Evolutionary conservation across 257 asterid species (phyloP).

Genomic region (Lavandula angustifolia): DNA sequence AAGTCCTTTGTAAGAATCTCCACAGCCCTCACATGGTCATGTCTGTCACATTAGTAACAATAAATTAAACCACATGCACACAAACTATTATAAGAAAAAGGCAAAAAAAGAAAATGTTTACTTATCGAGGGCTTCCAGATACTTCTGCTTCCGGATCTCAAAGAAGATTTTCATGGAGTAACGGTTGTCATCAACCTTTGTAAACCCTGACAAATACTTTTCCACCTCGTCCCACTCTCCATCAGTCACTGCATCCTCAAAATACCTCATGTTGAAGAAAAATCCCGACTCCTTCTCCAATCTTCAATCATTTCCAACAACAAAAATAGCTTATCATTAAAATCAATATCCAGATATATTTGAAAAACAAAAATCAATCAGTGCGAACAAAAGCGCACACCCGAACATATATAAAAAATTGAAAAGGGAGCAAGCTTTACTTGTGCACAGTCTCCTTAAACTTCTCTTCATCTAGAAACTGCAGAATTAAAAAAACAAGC

Average conservation of each 20-base stretch:
- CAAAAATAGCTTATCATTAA: conserved; percentile 3
- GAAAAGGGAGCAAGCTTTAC: conserved; percentile 33
- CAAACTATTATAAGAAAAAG: conserved; percentile 3
- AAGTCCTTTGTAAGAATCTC: conserved; percentile 60
- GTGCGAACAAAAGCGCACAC: too few species aligned
- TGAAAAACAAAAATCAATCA: neutral
- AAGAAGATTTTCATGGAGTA: conserved; percentile 62
- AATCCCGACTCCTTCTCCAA: conserved; percentile 70
- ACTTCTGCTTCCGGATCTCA: conserved; percentile 61
- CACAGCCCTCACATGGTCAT: conserved; percentile 53
- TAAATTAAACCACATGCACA: conserved; percentile 6
- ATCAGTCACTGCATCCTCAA: conserved; percentile 52
- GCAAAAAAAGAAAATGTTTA: conserved; percentile 22
- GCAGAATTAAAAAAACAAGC: conserved; percentile 55
- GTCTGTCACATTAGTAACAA: conserved; percentile 37
- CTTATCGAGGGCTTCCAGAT: conserved; percentile 67
- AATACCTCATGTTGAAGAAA: conserved; percentile 59
- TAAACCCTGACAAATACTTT: conserved; percentile 59
- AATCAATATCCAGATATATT: neutral
- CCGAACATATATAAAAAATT: neutral
- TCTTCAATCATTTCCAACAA: conserved; percentile 39
- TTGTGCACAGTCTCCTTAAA: conserved; percentile 57
- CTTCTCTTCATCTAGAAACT: conserved; percentile 60
- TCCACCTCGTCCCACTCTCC: conserved; percentile 70
- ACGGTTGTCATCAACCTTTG: conserved; percentile 57